phyloP scores from a whole-genome alignment of 345 rosid species.

The Pugionium cornutum region DNA sequence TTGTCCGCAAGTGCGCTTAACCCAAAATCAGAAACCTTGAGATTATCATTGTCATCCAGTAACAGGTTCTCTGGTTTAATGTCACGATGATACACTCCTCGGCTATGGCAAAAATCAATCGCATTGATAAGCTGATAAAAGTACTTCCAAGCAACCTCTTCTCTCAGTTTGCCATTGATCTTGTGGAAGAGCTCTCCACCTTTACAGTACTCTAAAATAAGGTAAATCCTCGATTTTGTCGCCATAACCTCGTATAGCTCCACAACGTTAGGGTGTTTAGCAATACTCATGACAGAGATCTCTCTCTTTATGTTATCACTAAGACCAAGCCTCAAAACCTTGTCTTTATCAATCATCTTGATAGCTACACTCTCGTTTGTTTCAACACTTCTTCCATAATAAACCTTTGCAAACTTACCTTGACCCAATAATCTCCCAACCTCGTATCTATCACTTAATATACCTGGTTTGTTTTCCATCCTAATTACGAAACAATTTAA shows the following conservation, averaged over 20 bases:
- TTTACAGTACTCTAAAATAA: slow-evolving; percentile 67
- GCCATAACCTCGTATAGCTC: slow-evolving; percentile 77
- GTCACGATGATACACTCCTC: slow-evolving; percentile 50
- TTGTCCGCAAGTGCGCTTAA: slow-evolving; percentile 71
- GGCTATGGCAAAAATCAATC: slow-evolving; percentile 60
- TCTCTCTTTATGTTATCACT: slow-evolving; percentile 71
- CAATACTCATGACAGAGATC: slow-evolving; percentile 73
- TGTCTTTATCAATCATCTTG: slow-evolving; percentile 75
- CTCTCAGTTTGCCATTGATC: slow-evolving; percentile 65
- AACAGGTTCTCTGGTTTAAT: slow-evolving; percentile 76
- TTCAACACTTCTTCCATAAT: slow-evolving; percentile 57
- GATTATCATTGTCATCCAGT: slow-evolving; percentile 11
- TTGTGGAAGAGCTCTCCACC: slow-evolving; percentile 79
- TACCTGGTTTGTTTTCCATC: slow-evolving; percentile 79
- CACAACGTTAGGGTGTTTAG: slow-evolving; percentile 65
- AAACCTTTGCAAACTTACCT: slow-evolving; percentile 82
- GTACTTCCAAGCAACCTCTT: slow-evolving; percentile 38
- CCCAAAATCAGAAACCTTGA: slow-evolving; percentile 77
- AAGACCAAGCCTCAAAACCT: slow-evolving; percentile 58
- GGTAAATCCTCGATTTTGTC: slow-evolving; percentile 68
- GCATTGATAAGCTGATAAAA: slow-evolving; percentile 59
- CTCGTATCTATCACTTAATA: slow-evolving; percentile 66
- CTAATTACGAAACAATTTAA: slow-evolving; percentile 2
- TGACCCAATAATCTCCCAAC: slow-evolving; percentile 72
- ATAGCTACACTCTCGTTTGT: slow-evolving; percentile 65